These are phyloP conservation scores for Bipolaris victoriae DNA, from an alignment of 2,329 filamentous ascomycete species.

Conservation along the genomic window DNA sequence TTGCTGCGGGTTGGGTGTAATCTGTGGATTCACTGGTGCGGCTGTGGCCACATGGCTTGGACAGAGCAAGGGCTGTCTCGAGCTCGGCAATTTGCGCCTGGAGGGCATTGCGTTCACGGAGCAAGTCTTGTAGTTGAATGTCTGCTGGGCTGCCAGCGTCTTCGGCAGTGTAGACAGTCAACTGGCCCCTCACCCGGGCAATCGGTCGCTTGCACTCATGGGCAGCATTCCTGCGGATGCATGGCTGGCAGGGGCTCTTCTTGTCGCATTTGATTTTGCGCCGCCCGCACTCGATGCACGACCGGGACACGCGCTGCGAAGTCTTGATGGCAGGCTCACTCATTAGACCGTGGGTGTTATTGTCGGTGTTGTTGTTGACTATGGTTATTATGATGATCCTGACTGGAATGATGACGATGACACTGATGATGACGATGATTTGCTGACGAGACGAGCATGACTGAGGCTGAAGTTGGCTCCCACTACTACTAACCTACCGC, in stretches of 20 bases:
- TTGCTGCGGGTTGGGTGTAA: slow-evolving; percentile 7
- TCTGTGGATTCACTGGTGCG: slow-evolving; percentile 13
- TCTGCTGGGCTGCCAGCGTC: slow-evolving; percentile 5
- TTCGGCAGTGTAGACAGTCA: slow-evolving; percentile 14
- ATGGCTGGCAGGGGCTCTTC: slow-evolving; percentile 17
- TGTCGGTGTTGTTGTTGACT: too few relatives aligned
- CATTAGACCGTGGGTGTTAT: slow-evolving; percentile 4
- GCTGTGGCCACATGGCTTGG: slow-evolving; percentile 20
- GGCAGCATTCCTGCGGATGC: slow-evolving; percentile 16
- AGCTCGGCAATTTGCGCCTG: slow-evolving; percentile 21
- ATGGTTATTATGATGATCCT: too few relatives aligned
- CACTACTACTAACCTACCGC: not conserved
- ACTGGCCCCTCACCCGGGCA: slow-evolving; percentile 19
- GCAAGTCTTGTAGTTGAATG: slow-evolving; percentile 10
- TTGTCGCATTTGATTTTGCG: slow-evolving; percentile 23
- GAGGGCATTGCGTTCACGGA: slow-evolving; percentile 15
- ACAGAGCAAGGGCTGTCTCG: slow-evolving; percentile 17
- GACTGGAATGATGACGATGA: not conserved
- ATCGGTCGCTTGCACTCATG: slow-evolving; percentile 19
- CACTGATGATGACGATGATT: slow-evolving; percentile 1
- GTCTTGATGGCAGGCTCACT: slow-evolving; percentile 17
- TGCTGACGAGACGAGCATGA: slow-evolving; percentile 4
- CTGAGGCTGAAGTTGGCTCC: slow-evolving; percentile 4
- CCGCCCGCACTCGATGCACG: slow-evolving; percentile 18
- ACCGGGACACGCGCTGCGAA: slow-evolving; percentile 17